Evolutionary conservation across 768 basidiomycete genomes (phyloP).

Genomic region (Suillus spraguei): DNA sequence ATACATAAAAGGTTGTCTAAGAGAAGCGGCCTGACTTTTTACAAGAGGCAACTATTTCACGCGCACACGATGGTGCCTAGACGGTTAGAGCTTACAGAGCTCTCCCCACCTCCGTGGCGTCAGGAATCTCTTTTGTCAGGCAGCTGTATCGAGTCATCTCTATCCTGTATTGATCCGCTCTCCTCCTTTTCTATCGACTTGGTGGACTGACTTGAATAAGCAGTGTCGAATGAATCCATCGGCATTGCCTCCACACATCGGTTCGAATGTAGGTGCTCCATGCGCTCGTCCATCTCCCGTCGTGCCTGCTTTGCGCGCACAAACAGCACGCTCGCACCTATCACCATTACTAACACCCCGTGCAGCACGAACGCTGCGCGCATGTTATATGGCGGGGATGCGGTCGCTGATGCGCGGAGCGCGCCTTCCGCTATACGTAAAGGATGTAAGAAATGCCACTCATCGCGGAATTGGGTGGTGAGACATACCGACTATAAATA

Average conservation of each 20-base stretch:
- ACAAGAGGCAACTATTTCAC: no score
- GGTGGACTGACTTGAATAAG: background rate
- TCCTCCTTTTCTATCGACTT: background rate
- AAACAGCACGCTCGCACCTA: slow-evolving; percentile 47
- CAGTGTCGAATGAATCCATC: background rate
- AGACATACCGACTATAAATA: slow-evolving; percentile 62
- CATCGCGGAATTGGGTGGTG: background rate
- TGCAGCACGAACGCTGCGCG: slow-evolving; percentile 66
- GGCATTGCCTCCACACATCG: background rate
- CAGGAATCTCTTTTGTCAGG: background rate
- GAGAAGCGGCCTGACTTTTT: no score
- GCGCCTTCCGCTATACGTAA: slow-evolving; percentile 57
- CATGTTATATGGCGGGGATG: slow-evolving; percentile 77
- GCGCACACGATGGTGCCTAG: no score
- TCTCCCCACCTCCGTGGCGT: no score
- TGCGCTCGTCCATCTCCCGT: slow-evolving; percentile 63
- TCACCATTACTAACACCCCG: slow-evolving; percentile 47
- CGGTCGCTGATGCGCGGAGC: slow-evolving; percentile 60
- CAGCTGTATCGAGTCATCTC: slow-evolving; percentile 21
- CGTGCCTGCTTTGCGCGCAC: slow-evolving; percentile 64
- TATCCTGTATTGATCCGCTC: slow-evolving; percentile 38
- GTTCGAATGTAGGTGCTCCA: slow-evolving; percentile 20
- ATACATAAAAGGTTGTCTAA: no score
- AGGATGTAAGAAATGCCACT: slow-evolving; percentile 5
- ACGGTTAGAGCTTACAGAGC: no score